phyloP scores from a whole-genome alignment of 1,139 yeast species.

The Nakaseomyces sp. region DNA sequence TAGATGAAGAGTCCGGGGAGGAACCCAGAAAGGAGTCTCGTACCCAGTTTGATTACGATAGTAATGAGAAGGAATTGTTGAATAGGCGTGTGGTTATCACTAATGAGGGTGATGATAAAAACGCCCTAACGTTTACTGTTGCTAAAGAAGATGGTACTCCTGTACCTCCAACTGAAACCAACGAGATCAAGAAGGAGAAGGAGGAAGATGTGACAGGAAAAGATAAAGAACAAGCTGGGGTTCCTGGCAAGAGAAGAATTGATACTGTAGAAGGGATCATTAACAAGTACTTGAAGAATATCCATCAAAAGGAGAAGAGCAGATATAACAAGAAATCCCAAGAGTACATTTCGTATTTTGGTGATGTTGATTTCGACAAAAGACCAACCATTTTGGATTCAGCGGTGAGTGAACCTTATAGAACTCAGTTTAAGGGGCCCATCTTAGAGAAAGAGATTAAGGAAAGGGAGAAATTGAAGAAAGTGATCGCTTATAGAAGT shows the following conservation, averaged over 20 bases:
- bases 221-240: neutral
- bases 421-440: conserved; percentile 12
- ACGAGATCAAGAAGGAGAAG: too few species aligned
- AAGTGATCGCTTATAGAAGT: conserved; percentile 1
- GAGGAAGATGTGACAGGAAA: too few species aligned
- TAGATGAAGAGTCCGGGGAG: neutral
- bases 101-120: neutral
- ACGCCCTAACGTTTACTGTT: conserved; percentile 2
- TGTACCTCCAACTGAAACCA: too few species aligned
- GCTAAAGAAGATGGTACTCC: neutral
- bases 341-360: conserved; percentile 13
- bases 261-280: conserved; percentile 4
- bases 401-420: conserved; percentile 12
- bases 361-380: conserved; percentile 16
- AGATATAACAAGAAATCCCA: conserved; percentile 6
- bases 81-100: neutral
- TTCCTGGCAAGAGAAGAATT: neutral
- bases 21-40: neutral
- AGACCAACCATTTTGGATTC: conserved; percentile 13
- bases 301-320: conserved; percentile 7
- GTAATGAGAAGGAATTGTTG: neutral
- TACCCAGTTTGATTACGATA: conserved; percentile 3
- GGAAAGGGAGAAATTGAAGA: conserved; percentile 10
- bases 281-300: conserved; percentile 5
- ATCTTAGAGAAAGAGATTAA: conserved; percentile 12